Conservation (phyloP, 805 yeast species). For the Torulaspora delbrueckii region DNA sequence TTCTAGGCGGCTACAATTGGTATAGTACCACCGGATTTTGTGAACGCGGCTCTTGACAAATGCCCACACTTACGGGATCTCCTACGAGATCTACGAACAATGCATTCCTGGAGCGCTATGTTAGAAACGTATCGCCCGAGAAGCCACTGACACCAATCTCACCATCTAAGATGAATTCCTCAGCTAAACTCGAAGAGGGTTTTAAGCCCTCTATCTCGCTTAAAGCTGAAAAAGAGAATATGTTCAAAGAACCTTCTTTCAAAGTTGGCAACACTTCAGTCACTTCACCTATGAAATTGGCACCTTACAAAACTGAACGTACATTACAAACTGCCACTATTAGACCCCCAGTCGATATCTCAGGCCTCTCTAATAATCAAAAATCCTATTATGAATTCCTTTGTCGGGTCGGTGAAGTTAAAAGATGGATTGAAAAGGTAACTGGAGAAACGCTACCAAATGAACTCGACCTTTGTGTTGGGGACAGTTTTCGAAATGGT, state of each 20-base stretch:
- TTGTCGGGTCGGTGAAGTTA: conserved; percentile 78
- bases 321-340: not conserved
- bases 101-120: conserved; percentile 29
- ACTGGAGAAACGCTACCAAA: conserved; percentile 54
- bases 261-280: not conserved
- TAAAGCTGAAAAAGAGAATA: not conserved
- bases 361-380: conserved; percentile 18
- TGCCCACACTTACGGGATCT: conserved; percentile 21
- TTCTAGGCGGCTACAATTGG: no score
- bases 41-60: not conserved
- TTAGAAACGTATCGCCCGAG: conserved; percentile 21
- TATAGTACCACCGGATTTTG: no score
- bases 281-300: not conserved
- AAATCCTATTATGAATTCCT: conserved; percentile 67
- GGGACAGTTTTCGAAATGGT: conserved; percentile 75
- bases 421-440: conserved; percentile 67
- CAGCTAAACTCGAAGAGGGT: conserved; percentile 2
- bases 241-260: not conserved
- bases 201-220: not conserved
- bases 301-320: not conserved
- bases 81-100: conserved; percentile 19
- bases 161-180: conserved; percentile 23
- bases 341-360: not conserved
- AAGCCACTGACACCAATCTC: conserved; percentile 23
- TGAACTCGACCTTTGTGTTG: conserved; percentile 47